Percentiles rank a stretch among this genome's conserved stretches.
phyloP scores from a whole-genome alignment of 164 flowering plant genomes.

The Aristolochia californica region DNA sequence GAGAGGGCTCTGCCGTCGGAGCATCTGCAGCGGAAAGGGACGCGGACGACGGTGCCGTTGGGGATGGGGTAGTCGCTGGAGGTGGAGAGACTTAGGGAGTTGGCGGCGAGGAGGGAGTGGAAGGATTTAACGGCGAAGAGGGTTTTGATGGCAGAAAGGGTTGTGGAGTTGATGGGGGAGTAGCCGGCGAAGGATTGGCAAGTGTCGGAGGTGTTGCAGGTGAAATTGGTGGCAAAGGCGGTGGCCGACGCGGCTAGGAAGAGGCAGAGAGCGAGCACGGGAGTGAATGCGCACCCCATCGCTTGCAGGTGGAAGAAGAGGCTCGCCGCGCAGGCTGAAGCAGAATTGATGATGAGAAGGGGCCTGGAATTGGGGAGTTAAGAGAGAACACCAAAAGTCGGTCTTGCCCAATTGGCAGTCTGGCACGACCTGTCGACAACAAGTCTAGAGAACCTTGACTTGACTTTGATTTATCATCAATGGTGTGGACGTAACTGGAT shows the following conservation, averaged over 20 bases:
- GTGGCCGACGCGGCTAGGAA: background rate
- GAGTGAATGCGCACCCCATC: no score
- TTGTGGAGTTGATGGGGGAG: background rate
- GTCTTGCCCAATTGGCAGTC: no score
- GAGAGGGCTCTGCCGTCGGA: background rate
- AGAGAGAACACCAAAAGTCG: no score
- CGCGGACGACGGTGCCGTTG: slow-evolving; percentile 1
- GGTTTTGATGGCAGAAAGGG: background rate
- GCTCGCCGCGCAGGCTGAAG: no score
- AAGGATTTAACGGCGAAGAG: background rate
- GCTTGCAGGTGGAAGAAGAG: no score
- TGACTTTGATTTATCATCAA: no score
- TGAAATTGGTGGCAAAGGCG: background rate
- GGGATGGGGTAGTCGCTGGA: background rate
- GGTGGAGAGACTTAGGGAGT: background rate
- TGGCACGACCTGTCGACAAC: no score
- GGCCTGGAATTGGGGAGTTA: no score
- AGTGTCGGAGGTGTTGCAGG: background rate
- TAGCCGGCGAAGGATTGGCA: slow-evolving; percentile 1
- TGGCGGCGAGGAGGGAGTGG: slow-evolving; percentile 5
- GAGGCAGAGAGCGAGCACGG: background rate
- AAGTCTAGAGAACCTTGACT: no score
- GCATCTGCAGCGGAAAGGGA: slow-evolving; percentile 4
- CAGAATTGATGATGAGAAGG: no score
- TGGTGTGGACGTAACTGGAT: no score